Evolutionary conservation across 2,329 filamentous ascomycete genomes (phyloP), one percentile per base, ranked within the genome.

Genomic region (Curvularia spicifera): DNA sequence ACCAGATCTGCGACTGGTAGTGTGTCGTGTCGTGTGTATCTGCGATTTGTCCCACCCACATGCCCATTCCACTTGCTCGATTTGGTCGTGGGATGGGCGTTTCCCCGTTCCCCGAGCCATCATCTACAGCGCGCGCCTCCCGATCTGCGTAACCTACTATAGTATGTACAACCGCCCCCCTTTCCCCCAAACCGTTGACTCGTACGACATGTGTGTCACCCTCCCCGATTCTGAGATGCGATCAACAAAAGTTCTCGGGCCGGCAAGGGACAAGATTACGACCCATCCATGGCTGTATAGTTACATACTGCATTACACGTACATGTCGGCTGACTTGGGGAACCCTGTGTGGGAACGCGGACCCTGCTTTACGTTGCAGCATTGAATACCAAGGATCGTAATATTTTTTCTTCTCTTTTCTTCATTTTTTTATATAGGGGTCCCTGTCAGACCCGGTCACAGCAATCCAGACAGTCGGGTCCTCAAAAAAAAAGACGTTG

Each of bases 71-170:
- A 47, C 45, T 47, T 47, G 28, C 45, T 33, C 9, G 2, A 49
- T 37, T 49, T 8, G 31, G 20, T 9, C 13, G 8, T 39, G 24
- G 31, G 18, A 33, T 39, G 13, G 33, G 33, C 5, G n/a, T 26
- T 37, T 22, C 45, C 45, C 45, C 45, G 45, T 47, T 47, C 45
- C 45, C 28, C 45, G 45, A 47, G 29, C 29, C 45, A 47, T 37
- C 18, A n/a, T 24, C 20, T 22, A 24, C 12, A 24, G 18, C 18
- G 22, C 18, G 6, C 22, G 18, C 20, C 29, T 9, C 10, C 10
- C 40, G 40, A 43, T 43, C 40, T 24, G 10, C 33, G 15, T 37
- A n/a, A 37, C 31, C 18, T 18, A 18, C 18, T 18, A 18, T 18
- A 18, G 18, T 18, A 18, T 18, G 18, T 18, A 18, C 18, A 18